Evolutionary conservation across 805 yeast genomes (phyloP).

Genomic region (Cyberlindnera maritima): DNA sequence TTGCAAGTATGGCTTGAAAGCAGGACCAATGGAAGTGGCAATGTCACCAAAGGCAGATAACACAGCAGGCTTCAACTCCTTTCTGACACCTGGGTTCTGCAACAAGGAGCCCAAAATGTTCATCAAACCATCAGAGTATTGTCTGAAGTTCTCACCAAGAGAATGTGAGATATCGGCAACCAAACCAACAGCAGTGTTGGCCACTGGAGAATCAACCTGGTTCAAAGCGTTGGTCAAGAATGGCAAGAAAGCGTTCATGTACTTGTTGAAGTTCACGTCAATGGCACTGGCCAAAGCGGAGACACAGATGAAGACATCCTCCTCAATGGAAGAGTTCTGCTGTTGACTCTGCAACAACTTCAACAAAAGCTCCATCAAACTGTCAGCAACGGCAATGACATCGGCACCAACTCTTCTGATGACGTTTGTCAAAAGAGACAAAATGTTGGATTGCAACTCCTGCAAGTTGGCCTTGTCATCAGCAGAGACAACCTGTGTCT

Average conservation of each 20-base stretch:
- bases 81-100: conserved; percentile 62
- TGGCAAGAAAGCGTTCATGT: conserved; percentile 81
- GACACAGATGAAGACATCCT: conserved; percentile 89
- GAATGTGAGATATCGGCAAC: conserved; percentile 94
- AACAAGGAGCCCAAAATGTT: conserved; percentile 73
- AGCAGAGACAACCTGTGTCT: conserved; percentile 52
- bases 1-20: conserved; percentile 71
- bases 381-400: conserved; percentile 70
- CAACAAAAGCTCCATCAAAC: conserved; percentile 79
- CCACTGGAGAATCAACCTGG: conserved; percentile 79
- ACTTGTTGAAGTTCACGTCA: conserved; percentile 66
- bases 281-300: conserved; percentile 85
- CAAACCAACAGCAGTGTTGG: conserved; percentile 89
- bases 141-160: conserved; percentile 67
- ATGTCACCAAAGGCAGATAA: conserved; percentile 94
- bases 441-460: conserved; percentile 75
- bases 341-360: conserved; percentile 59
- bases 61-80: conserved; percentile 83
- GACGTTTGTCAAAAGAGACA: conserved; percentile 26
- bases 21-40: conserved; percentile 81
- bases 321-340: conserved; percentile 77
- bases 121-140: conserved; percentile 81
- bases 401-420: conserved; percentile 66
- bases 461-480: conserved; percentile 80
- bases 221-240: conserved; percentile 74